A percentile compares a stretch with the other conserved stretches of the same genome.
Evolutionary conservation across 345 rosid genomes (phyloP).

Genomic region (Eucalyptus fibrosa): DNA sequence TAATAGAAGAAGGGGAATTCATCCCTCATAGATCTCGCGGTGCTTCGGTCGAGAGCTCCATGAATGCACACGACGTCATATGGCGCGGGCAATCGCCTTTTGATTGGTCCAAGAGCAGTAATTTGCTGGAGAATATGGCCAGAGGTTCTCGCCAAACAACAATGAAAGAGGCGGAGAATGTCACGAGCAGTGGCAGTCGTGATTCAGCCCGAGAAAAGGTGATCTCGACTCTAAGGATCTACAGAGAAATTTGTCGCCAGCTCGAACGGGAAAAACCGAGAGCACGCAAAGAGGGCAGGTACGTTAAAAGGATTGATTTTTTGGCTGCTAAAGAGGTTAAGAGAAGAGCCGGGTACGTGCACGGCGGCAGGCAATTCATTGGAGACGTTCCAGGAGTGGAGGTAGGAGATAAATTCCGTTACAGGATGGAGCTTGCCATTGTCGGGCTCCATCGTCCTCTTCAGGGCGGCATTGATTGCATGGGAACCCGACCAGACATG

Average conservation of each 20-base stretch:
- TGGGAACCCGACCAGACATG: not conserved
- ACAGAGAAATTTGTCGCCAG: not conserved
- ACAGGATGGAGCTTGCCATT: not conserved
- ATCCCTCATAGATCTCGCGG: not conserved
- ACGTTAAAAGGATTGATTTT: not conserved
- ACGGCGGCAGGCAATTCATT: not conserved
- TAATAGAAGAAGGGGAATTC: not conserved
- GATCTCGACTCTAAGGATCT: not conserved
- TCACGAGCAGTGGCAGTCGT: fast-evolving
- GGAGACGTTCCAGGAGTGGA: conserved; percentile 6
- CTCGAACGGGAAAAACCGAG: not conserved
- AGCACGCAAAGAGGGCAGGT: no score
- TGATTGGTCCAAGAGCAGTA: not conserved
- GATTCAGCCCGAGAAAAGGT: not conserved
- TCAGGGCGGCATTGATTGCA: not conserved
- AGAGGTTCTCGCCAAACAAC: not conserved
- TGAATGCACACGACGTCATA: not conserved
- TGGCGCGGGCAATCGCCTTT: not conserved
- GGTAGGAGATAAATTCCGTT: conserved; percentile 1
- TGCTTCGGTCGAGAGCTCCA: not conserved
- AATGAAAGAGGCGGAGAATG: not conserved
- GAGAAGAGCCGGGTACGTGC: not conserved
- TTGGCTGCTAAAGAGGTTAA: not conserved
- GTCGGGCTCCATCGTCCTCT: not conserved
- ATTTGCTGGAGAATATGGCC: not conserved